Conservation (phyloP, 1,284 basidiomycete genomes). For the Neonothopanus nambi region DNA sequence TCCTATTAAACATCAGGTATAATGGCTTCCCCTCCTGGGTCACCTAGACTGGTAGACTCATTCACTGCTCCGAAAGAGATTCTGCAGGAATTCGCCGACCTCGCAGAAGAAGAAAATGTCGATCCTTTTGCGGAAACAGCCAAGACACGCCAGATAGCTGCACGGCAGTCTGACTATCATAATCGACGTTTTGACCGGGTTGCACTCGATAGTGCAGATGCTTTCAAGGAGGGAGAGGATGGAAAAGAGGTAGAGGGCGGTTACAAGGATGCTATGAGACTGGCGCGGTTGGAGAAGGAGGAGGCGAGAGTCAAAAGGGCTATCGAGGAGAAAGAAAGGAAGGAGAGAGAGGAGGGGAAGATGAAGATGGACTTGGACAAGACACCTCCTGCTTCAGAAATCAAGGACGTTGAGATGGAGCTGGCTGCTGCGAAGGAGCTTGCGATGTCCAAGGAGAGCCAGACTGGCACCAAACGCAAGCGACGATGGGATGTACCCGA, state of each 20-base stretch:
- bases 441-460: constrained; percentile 33
- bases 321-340: constrained; percentile 86
- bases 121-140: constrained; percentile 95
- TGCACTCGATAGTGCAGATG: constrained; percentile 77
- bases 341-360: constrained; percentile 78
- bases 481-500: constrained; percentile 86
- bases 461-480: constrained; percentile 69
- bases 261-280: constrained; percentile 96
- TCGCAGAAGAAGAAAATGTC: constrained; percentile 88
- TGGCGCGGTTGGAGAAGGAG: constrained; percentile 91
- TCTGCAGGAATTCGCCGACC: constrained; percentile 90
- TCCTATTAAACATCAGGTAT: constrained; percentile 9
- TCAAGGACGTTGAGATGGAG: constrained; percentile 68
- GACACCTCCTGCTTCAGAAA: constrained; percentile 80
- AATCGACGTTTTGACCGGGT: constrained; percentile 86
- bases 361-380: constrained; percentile 85
- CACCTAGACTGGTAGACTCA: constrained; percentile 74
- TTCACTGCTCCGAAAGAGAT: constrained; percentile 94
- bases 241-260: constrained; percentile 78
- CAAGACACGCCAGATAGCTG: constrained; percentile 89
- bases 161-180: constrained; percentile 95
- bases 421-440: constrained; percentile 59
- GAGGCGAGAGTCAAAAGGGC: constrained; percentile 83
- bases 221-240: constrained; percentile 66
- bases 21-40: constrained; percentile 49